Evolutionary conservation across 192 early-diverging fungal species (phyloP), one percentile per base, ranked within the genome.

Genomic region (Gryganskiella cystojenkinii): DNA sequence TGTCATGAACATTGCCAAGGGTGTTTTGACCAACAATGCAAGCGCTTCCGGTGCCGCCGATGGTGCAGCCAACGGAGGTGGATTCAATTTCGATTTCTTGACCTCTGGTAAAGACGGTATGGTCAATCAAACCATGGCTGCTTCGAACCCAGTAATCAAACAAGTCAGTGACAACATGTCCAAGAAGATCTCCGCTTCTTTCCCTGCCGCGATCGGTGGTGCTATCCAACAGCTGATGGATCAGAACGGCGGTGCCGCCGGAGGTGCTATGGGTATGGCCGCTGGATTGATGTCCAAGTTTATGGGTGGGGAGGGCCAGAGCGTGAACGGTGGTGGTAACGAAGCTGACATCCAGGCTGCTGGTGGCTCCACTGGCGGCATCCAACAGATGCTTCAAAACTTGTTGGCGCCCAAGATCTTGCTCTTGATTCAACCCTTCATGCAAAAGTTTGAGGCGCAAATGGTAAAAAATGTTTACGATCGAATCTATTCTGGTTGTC

Each of bases 121-220:
- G 72, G 59, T 75, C 1, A 54, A 56, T 19, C 35, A 56, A 0
- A 61, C 72, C 33, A 61, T 75, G 58, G 51, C 57, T 1, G 72
- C 72, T 17, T 66, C 72, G 2, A 31, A 15, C 14, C 72, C 72
- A 3, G 59, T 75, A 33, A 67, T 75, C 52, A 66, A 75, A 25
- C 72, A 75, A 20, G 72, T 67, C 31, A 75, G 72, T n/a, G 64
- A 55, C 19, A 75, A 67, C 59, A 66, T 75, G 57, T 56, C 52
- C 11, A 46, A 47, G 31, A 75, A 75, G 20, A 4, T 75, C 20
- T 75, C 72, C 7, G 54, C 52, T 1, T 35, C 51, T 4, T 42
- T 75, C 22, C 72, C 72, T 0, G 53, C 57, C 9, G 64, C 52
- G 4, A 61, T 75, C 20, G 72, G 64, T 11, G 52, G 57, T 0